Conservation (phyloP, 129 eudicot species). For the Tagetes erecta region DNA sequence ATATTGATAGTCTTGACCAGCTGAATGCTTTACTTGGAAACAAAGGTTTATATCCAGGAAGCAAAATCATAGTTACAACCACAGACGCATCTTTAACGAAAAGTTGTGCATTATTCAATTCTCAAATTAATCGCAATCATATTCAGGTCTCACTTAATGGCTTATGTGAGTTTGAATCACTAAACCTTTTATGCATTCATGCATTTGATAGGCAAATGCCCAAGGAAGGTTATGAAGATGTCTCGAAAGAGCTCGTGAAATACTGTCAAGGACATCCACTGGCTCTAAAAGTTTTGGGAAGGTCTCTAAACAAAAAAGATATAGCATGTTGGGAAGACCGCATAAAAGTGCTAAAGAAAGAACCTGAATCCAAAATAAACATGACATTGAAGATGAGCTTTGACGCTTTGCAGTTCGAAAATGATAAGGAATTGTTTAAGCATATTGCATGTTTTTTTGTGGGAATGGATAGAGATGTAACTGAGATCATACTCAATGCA, state of each 20-base stretch:
- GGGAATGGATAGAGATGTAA: constrained; percentile 1
- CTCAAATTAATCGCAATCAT: no score
- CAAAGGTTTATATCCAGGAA: no score
- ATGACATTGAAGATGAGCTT: constrained; percentile 5
- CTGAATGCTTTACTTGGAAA: no score
- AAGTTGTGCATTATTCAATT: no score
- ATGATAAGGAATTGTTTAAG: constrained; percentile 30
- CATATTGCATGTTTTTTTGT: constrained; percentile 39
- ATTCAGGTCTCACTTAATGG: not conserved
- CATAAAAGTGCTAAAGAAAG: constrained; percentile 12
- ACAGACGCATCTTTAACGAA: no score
- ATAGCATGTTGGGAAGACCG: constrained; percentile 20
- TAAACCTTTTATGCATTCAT: constrained; percentile 29
- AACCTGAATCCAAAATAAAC: not conserved
- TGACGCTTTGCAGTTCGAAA: constrained; percentile 12
- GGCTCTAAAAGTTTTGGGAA: constrained; percentile 30
- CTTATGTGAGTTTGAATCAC: constrained; percentile 5
- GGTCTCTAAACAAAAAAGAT: constrained; percentile 11
- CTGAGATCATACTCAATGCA: constrained; percentile 16
- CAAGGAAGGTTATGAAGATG: not conserved
- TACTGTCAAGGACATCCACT: constrained; percentile 34
- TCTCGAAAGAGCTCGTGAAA: not conserved
- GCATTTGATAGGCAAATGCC: constrained; percentile 32
- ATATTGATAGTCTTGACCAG: no score
- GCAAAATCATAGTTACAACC: no score